phyloP scores from a whole-genome alignment of 176 grass and related monocot genomes.

The Triticum aestivum region IWGSC_CS_RefSeq_v2.1 NC_057812.1:359978374-359978873 shows the following conservation, averaged over 20 bases:
- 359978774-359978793: constrained; percentile 30
- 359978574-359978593: constrained; percentile 25
- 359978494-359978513: constrained; percentile 38
- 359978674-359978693: constrained; percentile 27
- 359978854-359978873: constrained; percentile 60
- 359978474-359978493: constrained; percentile 45
- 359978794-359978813: constrained; percentile 28
- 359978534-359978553: constrained; percentile 27
- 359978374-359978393: constrained; percentile 37
- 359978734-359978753: constrained; percentile 9
- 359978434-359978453: constrained; percentile 45
- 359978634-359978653: constrained; percentile 36
- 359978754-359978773: constrained; percentile 34
- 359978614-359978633: constrained; percentile 3
- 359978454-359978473: constrained; percentile 73
- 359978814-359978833: constrained; percentile 51
- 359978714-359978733: constrained; percentile 27
- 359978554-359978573: constrained; percentile 12
- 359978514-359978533: constrained; percentile 25
- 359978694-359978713: constrained; percentile 33
- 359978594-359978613: constrained; percentile 25
- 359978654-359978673: constrained; percentile 35
- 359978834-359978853: constrained; percentile 42
- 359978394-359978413: constrained; percentile 29
- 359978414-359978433: constrained; percentile 36